Percentiles rank a stretch among this genome's conserved stretches.
phyloP scores from a whole-genome alignment of 495 filamentous ascomycete genomes.

The Aspergillus incahuasiensis region DNA sequence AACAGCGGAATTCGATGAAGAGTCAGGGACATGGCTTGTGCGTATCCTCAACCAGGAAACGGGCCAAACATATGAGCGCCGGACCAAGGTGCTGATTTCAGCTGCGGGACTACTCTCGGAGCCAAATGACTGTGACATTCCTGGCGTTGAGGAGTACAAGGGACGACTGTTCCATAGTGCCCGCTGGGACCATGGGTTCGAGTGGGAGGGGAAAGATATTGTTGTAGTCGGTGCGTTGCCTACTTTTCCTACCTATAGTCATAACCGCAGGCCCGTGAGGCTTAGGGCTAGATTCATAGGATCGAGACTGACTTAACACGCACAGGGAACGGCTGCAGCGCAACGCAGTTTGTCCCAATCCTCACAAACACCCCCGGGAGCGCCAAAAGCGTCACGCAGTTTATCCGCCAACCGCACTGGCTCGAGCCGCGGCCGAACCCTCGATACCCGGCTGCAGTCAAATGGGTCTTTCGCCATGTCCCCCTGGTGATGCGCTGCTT shows the following conservation, averaged over 20 bases:
- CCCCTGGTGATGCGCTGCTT: constrained; percentile 25
- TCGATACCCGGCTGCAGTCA: constrained; percentile 31
- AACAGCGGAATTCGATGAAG: constrained; percentile 31
- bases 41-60: constrained; percentile 32
- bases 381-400: constrained; percentile 42
- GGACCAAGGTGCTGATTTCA: constrained; percentile 43
- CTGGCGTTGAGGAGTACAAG: constrained; percentile 40
- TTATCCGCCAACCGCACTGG: constrained; percentile 52
- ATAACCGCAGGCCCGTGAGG: too few relatives aligned
- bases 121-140: constrained; percentile 41
- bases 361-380: constrained; percentile 22
- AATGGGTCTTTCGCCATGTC: constrained; percentile 25
- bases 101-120: constrained; percentile 44
- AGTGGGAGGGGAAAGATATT: constrained; percentile 50
- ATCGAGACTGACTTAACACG: background rate
- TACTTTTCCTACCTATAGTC: too few relatives aligned
- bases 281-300: too few relatives aligned
- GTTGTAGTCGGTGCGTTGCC: constrained; percentile 45
- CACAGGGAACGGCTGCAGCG: constrained; percentile 36
- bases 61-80: constrained; percentile 17
- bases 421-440: constrained; percentile 33
- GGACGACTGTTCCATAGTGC: constrained; percentile 57
- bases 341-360: constrained; percentile 39
- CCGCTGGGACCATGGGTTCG: constrained; percentile 52
- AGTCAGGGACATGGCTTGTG: constrained; percentile 39